Evolutionary conservation across 768 basidiomycete genomes (phyloP), one percentile per base, ranked within the genome.

Genomic region (Boletus rubropictus): DNA sequence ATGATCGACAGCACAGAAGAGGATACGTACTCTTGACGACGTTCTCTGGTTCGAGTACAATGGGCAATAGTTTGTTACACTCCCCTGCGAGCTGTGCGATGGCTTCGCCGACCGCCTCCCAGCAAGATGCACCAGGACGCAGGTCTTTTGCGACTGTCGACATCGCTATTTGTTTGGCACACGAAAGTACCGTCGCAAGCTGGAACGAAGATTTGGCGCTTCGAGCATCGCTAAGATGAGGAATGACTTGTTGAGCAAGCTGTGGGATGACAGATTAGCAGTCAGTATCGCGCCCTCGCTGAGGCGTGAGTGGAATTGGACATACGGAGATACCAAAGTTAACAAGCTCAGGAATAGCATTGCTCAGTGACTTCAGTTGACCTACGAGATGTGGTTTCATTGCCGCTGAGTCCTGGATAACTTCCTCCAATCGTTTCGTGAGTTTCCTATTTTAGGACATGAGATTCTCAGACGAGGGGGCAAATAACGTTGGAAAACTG

Each of bases 271-370:
- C 20, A 12, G 6, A 10, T 4, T 5, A 41, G 50, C 14, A 18
- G 28, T 59, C 28, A 50, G 27, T 21, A 5, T 31, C 14, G 6
- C 7, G 7, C 18, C 17, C 37, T 29, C 11, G 24, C 21, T 18
- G 3, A 33, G 17, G 25, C 22, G 14, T 12, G 22, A 11, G 8
- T 22, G 24, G 5, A 42, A 39, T 27, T 12, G 35, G 8, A 63
- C 82, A 44, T 50, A 90, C 91, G 44, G 88, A 86, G 46, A 96
- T 88, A 61, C 90, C 90, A 62, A 95, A 89, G 67, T 94, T 90
- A 53, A 92, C 84, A 9, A 92, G 77, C 50, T 89, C 88, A 1
- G 84, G 81, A 1, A 90, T 82, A 24, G 77, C 71, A 47, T 86
- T 81, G 57, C 78, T 81, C n/a, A 91, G 64, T 3, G 74, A 72